Percentiles rank a stretch among this genome's conserved stretches.
Conservation (phyloP, 371 early-diverging fungal species). For the Rhizopus microsporus region DNA sequence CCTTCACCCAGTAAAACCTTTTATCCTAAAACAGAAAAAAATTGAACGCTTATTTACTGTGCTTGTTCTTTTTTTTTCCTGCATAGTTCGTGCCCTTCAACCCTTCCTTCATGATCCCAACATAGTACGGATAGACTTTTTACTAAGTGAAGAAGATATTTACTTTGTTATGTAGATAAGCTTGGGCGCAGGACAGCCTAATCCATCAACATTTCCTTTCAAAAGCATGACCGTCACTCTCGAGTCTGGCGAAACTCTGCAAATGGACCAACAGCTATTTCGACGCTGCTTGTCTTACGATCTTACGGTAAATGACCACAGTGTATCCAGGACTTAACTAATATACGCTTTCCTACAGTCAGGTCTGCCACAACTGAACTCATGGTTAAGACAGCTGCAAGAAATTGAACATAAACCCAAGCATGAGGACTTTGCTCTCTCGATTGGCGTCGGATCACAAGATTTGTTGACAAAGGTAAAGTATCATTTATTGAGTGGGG, state of each 20-base stretch:
- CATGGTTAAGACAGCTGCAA: constrained; percentile 69
- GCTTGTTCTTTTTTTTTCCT: not conserved
- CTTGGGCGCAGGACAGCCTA: constrained; percentile 77
- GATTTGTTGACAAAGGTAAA: constrained; percentile 70
- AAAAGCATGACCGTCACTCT: constrained; percentile 61
- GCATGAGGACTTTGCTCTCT: constrained; percentile 54
- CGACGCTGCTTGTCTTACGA: constrained; percentile 56
- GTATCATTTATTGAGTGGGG: not conserved
- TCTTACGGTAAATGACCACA: constrained; percentile 44
- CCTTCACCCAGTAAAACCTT: too few species aligned
- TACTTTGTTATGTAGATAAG: constrained; percentile 42
- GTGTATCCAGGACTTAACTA: not conserved
- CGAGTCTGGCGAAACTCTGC: constrained; percentile 58
- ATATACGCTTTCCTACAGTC: constrained; percentile 35
- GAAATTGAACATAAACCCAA: constrained; percentile 61
- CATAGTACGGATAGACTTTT: not conserved
- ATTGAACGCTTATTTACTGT: not conserved
- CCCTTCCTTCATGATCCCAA: constrained; percentile 25
- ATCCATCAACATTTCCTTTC: constrained; percentile 73
- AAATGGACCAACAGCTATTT: constrained; percentile 47
- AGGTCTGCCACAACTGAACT: constrained; percentile 63
- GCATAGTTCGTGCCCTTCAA: constrained; percentile 31
- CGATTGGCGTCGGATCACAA: constrained; percentile 77
- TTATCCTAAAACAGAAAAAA: not conserved
- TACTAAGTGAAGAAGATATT: not conserved